Conservation (phyloP, 495 filamentous ascomycete species). For the Ramalina intermedia region DNA sequence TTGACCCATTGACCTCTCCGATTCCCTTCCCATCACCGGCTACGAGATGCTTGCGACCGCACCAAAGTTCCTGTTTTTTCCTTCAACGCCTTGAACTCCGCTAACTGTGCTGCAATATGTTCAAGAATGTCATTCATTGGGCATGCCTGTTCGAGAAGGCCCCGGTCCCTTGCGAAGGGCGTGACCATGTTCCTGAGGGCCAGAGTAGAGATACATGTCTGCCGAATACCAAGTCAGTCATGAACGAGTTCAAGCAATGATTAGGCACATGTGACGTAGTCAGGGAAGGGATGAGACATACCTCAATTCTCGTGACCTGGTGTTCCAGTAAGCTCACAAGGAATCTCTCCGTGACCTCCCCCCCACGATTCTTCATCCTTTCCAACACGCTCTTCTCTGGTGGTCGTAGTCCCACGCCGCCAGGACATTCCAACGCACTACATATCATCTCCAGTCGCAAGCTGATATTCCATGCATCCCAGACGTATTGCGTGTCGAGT, state of each 20-base stretch:
- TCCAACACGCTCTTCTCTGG: constrained; percentile 72
- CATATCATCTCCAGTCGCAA: constrained; percentile 86
- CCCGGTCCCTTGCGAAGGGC: constrained; percentile 32
- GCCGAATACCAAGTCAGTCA: constrained; percentile 8
- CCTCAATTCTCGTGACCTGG: constrained; percentile 89
- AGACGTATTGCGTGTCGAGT: constrained; percentile 70
- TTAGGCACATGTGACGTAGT: neutral
- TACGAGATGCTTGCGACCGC: too few relatives aligned
- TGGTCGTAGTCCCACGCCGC: constrained; percentile 39
- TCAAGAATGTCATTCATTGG: constrained; percentile 37
- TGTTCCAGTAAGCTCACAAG: constrained; percentile 81
- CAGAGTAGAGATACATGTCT: constrained; percentile 54
- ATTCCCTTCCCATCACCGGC: too few relatives aligned
- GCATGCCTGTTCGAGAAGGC: constrained; percentile 34
- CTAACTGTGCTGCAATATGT: constrained; percentile 32
- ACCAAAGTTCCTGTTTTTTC: constrained; percentile 12
- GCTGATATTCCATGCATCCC: constrained; percentile 80
- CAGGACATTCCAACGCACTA: constrained; percentile 60
- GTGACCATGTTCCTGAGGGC: constrained; percentile 48
- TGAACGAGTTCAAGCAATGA: neutral
- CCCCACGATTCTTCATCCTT: constrained; percentile 67
- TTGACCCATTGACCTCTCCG: too few relatives aligned
- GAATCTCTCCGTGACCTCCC: constrained; percentile 76
- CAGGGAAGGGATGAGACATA: constrained; percentile 27
- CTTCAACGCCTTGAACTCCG: constrained; percentile 36